These are phyloP conservation scores for Ceratocystis smalleyi DNA, from an alignment of 2,329 filamentous ascomycete species.

Conservation along the genomic window DNA sequence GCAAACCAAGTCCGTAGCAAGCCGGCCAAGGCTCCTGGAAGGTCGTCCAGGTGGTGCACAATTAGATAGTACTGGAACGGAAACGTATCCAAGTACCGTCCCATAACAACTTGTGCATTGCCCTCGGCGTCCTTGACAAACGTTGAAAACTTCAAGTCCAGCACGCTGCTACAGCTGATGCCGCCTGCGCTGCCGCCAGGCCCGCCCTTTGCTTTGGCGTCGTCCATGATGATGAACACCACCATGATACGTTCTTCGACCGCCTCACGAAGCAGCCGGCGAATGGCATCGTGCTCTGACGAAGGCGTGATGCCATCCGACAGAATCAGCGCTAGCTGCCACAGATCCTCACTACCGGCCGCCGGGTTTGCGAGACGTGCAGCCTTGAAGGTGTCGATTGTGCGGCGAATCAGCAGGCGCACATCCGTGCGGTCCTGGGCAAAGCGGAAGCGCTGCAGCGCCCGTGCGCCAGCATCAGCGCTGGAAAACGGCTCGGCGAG, in stretches of 20 bases:
- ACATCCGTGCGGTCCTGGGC: conserved; percentile 77
- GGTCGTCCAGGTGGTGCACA: conserved; percentile 77
- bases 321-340: conserved; percentile 88
- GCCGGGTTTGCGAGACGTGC: conserved; percentile 43
- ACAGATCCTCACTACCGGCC: conserved; percentile 52
- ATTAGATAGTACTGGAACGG: conserved; percentile 96
- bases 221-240: conserved; percentile 92
- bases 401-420: conserved; percentile 56
- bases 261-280: conserved; percentile 68
- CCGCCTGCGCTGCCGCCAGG: conserved; percentile 21
- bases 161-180: conserved; percentile 50
- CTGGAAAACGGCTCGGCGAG: conserved; percentile 71
- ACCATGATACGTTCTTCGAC: conserved; percentile 94
- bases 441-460: conserved; percentile 55
- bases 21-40: conserved; percentile 75
- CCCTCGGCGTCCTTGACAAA: conserved; percentile 53
- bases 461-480: conserved; percentile 17
- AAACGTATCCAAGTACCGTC: conserved; percentile 86
- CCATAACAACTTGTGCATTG: conserved; percentile 58
- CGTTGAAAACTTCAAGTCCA: conserved; percentile 76
- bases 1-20: conserved; percentile 94
- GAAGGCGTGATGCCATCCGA: conserved; percentile 84
- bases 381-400: conserved; percentile 65
- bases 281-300: conserved; percentile 64
- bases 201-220: conserved; percentile 23